Conservation (phyloP, 2,329 filamentous ascomycete species). For the Sarocladium oryzae region DNA sequence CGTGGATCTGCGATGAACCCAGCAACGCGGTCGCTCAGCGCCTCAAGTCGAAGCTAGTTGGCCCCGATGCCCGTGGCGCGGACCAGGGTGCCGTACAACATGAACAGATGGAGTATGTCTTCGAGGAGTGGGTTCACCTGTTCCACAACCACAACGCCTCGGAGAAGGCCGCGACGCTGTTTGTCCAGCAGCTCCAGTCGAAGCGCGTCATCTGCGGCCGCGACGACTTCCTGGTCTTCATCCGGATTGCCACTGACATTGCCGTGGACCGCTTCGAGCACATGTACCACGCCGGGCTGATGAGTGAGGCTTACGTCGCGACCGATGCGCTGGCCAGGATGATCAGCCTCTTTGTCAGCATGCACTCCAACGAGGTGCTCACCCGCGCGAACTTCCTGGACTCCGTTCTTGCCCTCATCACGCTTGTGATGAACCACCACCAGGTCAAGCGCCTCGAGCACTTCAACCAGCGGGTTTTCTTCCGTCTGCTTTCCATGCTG, state of each 20-base stretch:
- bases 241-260: slow-evolving; percentile 73
- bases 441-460: slow-evolving; percentile 72
- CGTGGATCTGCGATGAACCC: slow-evolving; percentile 72
- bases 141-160: slow-evolving; percentile 70
- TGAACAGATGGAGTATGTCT: slow-evolving; percentile 89
- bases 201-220: slow-evolving; percentile 64
- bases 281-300: slow-evolving; percentile 53
- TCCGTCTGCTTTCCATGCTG: slow-evolving; percentile 77
- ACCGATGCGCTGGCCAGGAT: slow-evolving; percentile 81
- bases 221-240: slow-evolving; percentile 73
- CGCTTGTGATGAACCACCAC: slow-evolving; percentile 79
- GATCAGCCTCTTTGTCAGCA: slow-evolving; percentile 67
- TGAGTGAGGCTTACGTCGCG: slow-evolving; percentile 50
- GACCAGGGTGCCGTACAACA: slow-evolving; percentile 42
- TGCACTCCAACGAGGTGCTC: slow-evolving; percentile 54
- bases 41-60: slow-evolving; percentile 57
- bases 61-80: slow-evolving; percentile 22
- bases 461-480: slow-evolving; percentile 86
- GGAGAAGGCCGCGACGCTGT: slow-evolving; percentile 65
- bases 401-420: slow-evolving; percentile 68
- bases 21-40: slow-evolving; percentile 58
- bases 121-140: slow-evolving; percentile 89
- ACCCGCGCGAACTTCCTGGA: slow-evolving; percentile 69
- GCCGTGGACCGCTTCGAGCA: slow-evolving; percentile 75
- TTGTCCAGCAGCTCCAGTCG: slow-evolving; percentile 77